Conservation (phyloP, 2,329 filamentous ascomycete species). For the Pyrenophora tritici-repentis region DNA sequence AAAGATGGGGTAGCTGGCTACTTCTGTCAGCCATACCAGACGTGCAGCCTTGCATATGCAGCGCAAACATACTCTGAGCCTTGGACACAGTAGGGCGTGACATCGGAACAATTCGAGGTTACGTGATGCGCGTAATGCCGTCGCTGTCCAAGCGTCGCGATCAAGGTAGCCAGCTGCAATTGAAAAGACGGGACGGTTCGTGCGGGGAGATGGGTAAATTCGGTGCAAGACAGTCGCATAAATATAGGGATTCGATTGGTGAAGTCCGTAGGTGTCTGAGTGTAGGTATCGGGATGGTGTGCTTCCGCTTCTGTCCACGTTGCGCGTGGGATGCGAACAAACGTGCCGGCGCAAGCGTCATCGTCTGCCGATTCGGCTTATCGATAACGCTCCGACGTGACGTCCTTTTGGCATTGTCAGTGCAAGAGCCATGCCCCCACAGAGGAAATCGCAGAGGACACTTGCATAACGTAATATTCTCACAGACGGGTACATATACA, state of each 20-base stretch:
- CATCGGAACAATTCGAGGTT: slow-evolving; percentile 20
- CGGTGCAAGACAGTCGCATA: slow-evolving; percentile 1
- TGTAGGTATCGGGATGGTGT: slow-evolving; percentile 6
- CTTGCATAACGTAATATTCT: no score
- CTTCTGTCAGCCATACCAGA: slow-evolving; percentile 2
- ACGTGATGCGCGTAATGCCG: slow-evolving; percentile 1
- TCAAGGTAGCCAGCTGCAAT: not conserved
- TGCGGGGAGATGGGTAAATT: not conserved
- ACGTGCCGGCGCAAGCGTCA: slow-evolving; percentile 17
- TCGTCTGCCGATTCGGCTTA: slow-evolving; percentile 11
- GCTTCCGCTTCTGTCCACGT: slow-evolving; percentile 21
- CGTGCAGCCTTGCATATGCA: not conserved
- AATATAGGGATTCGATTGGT: not conserved
- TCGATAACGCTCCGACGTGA: slow-evolving; percentile 14
- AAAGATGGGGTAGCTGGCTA: slow-evolving; percentile 73
- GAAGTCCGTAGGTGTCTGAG: not conserved
- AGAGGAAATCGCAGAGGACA: not conserved
- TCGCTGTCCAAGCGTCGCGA: slow-evolving; percentile 4
- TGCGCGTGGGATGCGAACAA: slow-evolving; percentile 18
- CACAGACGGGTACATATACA: no score
- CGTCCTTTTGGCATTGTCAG: not conserved
- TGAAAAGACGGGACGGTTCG: not conserved
- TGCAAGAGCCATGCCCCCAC: not conserved
- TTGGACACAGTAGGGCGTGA: slow-evolving; percentile 41
- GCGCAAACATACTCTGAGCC: slow-evolving; percentile 26